Percentiles rank a stretch among this genome's conserved stretches.
Evolutionary conservation across 306 rosid species (phyloP).

Genomic region (Fragaria iinumae): DNA sequence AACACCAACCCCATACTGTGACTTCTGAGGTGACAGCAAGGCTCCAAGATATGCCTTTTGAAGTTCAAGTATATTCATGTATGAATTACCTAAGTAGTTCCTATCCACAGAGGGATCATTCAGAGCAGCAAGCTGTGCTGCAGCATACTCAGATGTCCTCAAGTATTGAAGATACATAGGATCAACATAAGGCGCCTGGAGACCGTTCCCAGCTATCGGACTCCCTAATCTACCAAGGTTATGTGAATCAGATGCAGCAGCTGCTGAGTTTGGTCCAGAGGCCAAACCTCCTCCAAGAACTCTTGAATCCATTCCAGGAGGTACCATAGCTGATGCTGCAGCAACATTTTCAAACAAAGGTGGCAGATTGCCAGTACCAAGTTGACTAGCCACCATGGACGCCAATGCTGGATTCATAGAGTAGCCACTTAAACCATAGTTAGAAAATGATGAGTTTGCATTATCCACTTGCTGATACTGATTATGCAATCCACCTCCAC

Average conservation of each 20-base stretch:
- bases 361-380: constrained; percentile 70
- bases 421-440: constrained; percentile 67
- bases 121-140: constrained; percentile 75
- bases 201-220: constrained; percentile 61
- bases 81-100: constrained; percentile 68
- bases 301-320: constrained; percentile 77
- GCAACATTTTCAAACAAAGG: constrained; percentile 72
- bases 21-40: constrained; percentile 71
- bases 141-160: constrained; percentile 82
- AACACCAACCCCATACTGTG: constrained; percentile 62
- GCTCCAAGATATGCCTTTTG: constrained; percentile 83
- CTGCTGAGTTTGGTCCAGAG: constrained; percentile 49
- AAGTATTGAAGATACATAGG: constrained; percentile 82
- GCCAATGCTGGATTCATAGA: constrained; percentile 68
- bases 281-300: constrained; percentile 61
- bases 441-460: constrained; percentile 55
- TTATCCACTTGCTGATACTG: constrained; percentile 73
- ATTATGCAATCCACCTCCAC: constrained; percentile 55
- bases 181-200: constrained; percentile 80
- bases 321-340: constrained; percentile 66
- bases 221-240: constrained; percentile 65
- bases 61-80: constrained; percentile 72
- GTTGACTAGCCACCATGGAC: constrained; percentile 81
- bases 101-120: constrained; percentile 70
- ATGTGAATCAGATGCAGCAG: constrained; percentile 60